Conservation (phyloP, 2,329 filamentous ascomycete genomes). For the Alternaria brassicae region DNA sequence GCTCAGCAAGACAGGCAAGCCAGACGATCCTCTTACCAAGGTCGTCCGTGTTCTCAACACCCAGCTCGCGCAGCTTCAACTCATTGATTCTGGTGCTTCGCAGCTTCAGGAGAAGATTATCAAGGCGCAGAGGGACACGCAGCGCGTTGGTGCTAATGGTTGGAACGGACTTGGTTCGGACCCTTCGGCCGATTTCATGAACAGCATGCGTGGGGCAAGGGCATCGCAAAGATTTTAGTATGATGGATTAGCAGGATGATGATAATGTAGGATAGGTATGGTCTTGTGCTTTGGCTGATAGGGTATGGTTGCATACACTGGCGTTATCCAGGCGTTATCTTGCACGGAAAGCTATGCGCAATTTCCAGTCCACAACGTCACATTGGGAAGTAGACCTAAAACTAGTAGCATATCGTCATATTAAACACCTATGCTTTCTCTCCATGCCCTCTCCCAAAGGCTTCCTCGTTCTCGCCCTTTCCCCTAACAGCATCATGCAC, state of each 20-base stretch:
- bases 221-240: conserved; percentile 34
- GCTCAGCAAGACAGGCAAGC: conserved; percentile 86
- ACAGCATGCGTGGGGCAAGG: conserved; percentile 76
- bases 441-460: background rate
- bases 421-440: background rate
- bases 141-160: conserved; percentile 60
- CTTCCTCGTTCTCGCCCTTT: background rate
- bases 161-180: conserved; percentile 66
- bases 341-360: background rate
- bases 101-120: conserved; percentile 82
- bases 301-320: conserved; percentile 4
- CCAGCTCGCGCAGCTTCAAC: conserved; percentile 89
- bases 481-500: background rate
- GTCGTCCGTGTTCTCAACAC: conserved; percentile 95
- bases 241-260: conserved; percentile 34
- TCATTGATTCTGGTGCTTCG: conserved; percentile 86
- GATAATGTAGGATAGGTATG: background rate
- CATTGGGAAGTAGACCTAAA: background rate
- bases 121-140: conserved; percentile 80
- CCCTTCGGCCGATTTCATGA: conserved; percentile 87
- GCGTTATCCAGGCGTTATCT: conserved; percentile 2
- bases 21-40: conserved; percentile 72
- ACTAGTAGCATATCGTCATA: background rate
- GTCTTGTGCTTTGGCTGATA: background rate
- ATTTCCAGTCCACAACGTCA: background rate